Base-by-base conservation (phyloP, 441 rosid species). In the Lepidium campestre region DNA sequence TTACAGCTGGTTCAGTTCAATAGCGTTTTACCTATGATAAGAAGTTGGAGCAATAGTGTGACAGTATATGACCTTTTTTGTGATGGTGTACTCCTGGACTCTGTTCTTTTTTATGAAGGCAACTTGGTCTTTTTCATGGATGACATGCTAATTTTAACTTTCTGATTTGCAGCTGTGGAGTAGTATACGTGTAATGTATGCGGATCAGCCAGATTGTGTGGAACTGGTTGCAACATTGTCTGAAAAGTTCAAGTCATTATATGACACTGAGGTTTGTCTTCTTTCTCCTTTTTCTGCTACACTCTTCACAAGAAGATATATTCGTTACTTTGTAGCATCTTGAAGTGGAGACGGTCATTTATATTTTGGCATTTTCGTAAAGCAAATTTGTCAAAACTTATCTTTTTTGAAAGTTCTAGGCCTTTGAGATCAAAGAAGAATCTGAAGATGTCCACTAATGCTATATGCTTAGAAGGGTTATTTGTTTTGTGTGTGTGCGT, bases 111-210 rank as follows among this genome's bases (percentile, higher is more conserved):
- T 40, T 22, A 46, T 40, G 66, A 54, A 41, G 41, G 65, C 47
- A 60, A 59, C 63, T 44, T 52, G 40, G 29, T 67, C 10, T 27
- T 55, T 45, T 62, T 19, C 45, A 19, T 64, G 62, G 56, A 64
- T 29, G 53, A 37, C 49, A 34, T 75, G 53, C 75, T 78, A 52
- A 77, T 18, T 69, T 53, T 72, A 76, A 15, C 62, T 80, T 82
- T 82, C 36, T 39, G 57, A 57, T 68, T 79, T 77, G 80, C 96
- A 95, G 99, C 75, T 95, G 49, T 92, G 99, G 98, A 81, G 81
- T 73, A 78, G 86, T 72, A 80, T 95, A 47, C 85, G 65, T 56
- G 58, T 71, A 60, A 91, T 91, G 52, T 92, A 79, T 39, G 78
- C 69, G 32, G 97, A 90, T 77, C 96, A 87, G 72, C 78, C 85